Conservation (phyloP, 2,329 filamentous ascomycete species). For the Amauroascus verrucosus region DNA sequence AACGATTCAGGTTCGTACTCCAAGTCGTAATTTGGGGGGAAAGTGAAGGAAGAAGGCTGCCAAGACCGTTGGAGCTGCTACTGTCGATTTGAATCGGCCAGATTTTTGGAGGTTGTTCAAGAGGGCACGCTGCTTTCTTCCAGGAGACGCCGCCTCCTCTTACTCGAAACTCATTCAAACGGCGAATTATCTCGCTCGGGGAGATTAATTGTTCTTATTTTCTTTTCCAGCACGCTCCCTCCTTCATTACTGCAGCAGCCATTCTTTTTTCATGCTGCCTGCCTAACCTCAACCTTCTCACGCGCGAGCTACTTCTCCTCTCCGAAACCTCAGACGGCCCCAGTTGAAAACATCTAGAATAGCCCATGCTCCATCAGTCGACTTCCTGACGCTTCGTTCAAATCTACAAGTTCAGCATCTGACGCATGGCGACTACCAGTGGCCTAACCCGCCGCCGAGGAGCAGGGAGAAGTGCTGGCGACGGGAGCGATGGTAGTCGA, state of each 20-base stretch:
- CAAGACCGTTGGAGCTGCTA: conserved; percentile 3
- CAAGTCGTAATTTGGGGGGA: too few relatives aligned
- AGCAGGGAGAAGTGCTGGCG: conserved; percentile 49
- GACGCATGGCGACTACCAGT: conserved; percentile 54
- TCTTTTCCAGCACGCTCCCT: not conserved
- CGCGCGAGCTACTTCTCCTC: not conserved
- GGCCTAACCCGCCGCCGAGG: conserved; percentile 62
- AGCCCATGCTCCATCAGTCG: conserved; percentile 11
- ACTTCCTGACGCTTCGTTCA: conserved; percentile 13
- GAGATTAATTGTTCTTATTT: not conserved
- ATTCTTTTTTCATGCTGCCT: not conserved
- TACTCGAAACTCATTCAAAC: not conserved
- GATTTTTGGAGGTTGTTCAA: not conserved
- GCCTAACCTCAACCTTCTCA: not conserved
- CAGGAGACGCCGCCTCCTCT: conserved; percentile 1
- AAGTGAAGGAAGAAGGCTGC: not conserved
- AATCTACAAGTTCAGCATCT: not conserved
- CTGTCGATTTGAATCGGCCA: not conserved
- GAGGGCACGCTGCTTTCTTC: not conserved
- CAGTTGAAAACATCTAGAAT: not conserved
- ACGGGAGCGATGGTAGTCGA: conserved; percentile 54
- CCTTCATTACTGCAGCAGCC: not conserved
- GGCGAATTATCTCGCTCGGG: not conserved
- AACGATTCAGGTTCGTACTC: not conserved
- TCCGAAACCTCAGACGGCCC: not conserved